Conservation (phyloP, 345 rosid genomes). For the Raphanus raphanistrum region DNA sequence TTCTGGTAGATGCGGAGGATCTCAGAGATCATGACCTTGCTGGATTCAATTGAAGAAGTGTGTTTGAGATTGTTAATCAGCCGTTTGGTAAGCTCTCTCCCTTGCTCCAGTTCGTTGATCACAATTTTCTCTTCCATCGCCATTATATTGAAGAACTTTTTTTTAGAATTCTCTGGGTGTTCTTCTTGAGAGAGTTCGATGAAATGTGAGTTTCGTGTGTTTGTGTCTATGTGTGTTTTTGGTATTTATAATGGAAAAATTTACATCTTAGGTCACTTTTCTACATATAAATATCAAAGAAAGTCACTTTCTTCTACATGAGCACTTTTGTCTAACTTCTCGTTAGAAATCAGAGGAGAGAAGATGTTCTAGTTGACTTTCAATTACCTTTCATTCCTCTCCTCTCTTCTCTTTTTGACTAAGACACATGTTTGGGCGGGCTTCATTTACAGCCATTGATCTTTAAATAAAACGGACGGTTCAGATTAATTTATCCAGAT, state of each 20-base stretch:
- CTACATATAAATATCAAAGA: no score
- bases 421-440: no score
- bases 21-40: slow-evolving; percentile 44
- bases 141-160: slow-evolving; percentile 15
- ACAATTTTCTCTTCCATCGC: slow-evolving; percentile 51
- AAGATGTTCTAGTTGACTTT: no score
- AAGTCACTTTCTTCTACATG: no score
- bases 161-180: not conserved
- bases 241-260: slow-evolving; percentile 25
- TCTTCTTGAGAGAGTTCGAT: slow-evolving; percentile 21
- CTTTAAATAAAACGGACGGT: no score
- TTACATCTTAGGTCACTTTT: no score
- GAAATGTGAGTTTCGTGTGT: slow-evolving; percentile 23
- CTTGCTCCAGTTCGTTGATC: slow-evolving; percentile 55
- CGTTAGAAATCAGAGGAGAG: no score
- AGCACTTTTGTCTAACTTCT: no score
- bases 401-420: no score
- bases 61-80: slow-evolving; percentile 50
- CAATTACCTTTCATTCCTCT: no score
- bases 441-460: no score
- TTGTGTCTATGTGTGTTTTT: not conserved
- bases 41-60: slow-evolving; percentile 46
- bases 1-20: slow-evolving; percentile 68
- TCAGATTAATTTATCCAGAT: no score
- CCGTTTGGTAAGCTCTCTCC: slow-evolving; percentile 58